Evolutionary conservation across 805 yeast genomes (phyloP).

Genomic region (Wickerhamiella kurtzmanii): DNA sequence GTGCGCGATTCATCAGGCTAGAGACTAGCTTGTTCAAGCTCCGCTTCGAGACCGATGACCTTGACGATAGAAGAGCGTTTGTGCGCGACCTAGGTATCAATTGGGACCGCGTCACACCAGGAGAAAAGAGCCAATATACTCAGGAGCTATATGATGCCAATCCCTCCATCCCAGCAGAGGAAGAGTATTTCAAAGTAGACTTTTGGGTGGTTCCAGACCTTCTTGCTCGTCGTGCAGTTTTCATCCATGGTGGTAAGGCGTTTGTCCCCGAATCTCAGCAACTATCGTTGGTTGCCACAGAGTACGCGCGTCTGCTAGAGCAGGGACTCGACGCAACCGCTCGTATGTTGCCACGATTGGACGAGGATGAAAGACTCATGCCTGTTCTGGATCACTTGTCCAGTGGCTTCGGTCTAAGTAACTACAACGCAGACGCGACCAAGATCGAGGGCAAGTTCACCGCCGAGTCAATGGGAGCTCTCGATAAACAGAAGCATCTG

Average conservation of each 20-base stretch:
- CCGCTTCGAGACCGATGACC: conserved; percentile 51
- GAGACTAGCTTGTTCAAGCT: conserved; percentile 65
- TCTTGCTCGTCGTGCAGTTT: conserved; percentile 59
- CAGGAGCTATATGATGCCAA: conserved; percentile 33
- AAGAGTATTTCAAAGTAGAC: conserved; percentile 68
- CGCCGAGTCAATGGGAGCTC: conserved; percentile 44
- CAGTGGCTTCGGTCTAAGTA: conserved; percentile 37
- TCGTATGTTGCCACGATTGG: conserved; percentile 66
- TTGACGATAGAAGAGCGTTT: conserved; percentile 56
- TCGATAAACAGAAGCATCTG: conserved; percentile 46
- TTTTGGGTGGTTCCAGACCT: conserved; percentile 71
- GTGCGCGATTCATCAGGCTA: conserved; percentile 63
- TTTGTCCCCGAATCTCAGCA: conserved; percentile 78
- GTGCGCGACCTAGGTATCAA: conserved; percentile 52
- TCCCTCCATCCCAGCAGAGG: conserved; percentile 34
- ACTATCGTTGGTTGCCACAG: conserved; percentile 51
- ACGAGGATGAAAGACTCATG: conserved; percentile 79
- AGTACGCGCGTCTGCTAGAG: conserved; percentile 43
- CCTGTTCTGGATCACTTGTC: conserved; percentile 65
- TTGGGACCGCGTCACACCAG: conserved; percentile 53
- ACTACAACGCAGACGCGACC: conserved; percentile 20
- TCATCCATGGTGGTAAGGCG: conserved; percentile 55
- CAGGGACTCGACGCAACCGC: conserved; percentile 51
- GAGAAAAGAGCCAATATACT: conserved; percentile 42
- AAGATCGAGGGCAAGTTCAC: conserved; percentile 33